phyloP scores from a whole-genome alignment of 345 rosid genomes.

The Turnera subulata region DNA sequence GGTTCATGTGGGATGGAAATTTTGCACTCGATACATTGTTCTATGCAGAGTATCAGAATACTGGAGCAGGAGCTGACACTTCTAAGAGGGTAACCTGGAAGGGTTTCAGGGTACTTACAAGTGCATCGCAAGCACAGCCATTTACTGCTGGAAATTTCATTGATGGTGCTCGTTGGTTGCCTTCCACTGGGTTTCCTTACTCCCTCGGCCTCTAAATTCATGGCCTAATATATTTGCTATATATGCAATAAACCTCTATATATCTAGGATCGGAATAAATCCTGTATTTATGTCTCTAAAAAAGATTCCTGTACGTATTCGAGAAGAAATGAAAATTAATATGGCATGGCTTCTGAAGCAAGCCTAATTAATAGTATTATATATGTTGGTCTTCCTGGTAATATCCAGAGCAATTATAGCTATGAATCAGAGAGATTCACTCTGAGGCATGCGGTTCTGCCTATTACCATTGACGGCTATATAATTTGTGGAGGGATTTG shows the following conservation, averaged over 20 bases:
- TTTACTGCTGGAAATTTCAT: conserved; percentile 57
- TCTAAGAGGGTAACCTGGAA: conserved; percentile 51
- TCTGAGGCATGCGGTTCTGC: too few species aligned
- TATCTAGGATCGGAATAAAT: background rate
- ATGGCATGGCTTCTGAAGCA: background rate
- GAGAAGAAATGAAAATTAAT: too few species aligned
- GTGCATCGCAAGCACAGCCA: conserved; percentile 31
- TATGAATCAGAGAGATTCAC: too few species aligned
- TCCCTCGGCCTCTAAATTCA: conserved; percentile 44
- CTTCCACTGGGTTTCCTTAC: conserved; percentile 63
- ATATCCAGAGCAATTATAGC: too few species aligned
- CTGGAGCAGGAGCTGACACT: conserved; percentile 55
- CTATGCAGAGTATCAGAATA: conserved; percentile 60
- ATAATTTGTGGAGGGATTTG: too few species aligned
- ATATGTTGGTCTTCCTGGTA: too few species aligned
- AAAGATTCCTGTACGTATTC: background rate
- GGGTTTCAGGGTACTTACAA: conserved; percentile 43
- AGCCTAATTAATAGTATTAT: too few species aligned
- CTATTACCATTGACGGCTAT: too few species aligned
- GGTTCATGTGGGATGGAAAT: conserved; percentile 55
- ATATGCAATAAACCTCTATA: background rate
- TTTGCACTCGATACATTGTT: conserved; percentile 59
- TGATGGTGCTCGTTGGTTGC: conserved; percentile 49
- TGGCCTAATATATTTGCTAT: too few species aligned
- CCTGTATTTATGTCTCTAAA: background rate